Percentiles rank a stretch among this genome's conserved stretches.
phyloP scores from a whole-genome alignment of 2,329 filamentous ascomycete species.

The Claviceps pusilla region DNA sequence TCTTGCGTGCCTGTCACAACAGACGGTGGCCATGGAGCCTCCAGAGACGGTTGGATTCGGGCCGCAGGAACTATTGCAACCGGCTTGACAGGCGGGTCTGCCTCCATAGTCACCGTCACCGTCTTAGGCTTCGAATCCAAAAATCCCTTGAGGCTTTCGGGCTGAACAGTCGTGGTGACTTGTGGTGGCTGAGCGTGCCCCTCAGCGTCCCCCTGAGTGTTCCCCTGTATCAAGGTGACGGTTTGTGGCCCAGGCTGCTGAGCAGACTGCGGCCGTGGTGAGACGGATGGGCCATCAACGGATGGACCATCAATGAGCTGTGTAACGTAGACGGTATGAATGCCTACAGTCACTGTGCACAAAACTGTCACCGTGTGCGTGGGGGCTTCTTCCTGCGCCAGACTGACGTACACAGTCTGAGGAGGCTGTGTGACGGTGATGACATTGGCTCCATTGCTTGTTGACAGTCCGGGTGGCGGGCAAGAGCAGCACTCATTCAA shows the following conservation, averaged over 20 bases:
- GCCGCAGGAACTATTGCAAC: constrained; percentile 10
- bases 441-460: constrained; percentile 8
- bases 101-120: constrained; percentile 7
- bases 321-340: constrained; percentile 7
- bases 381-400: constrained; percentile 6
- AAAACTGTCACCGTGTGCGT: constrained; percentile 8
- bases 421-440: constrained; percentile 14
- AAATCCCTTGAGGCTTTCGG: constrained; percentile 2
- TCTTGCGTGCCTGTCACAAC: constrained; percentile 2
- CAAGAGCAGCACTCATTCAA: constrained; percentile 18
- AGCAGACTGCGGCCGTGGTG: constrained; percentile 1
- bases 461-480: constrained; percentile 5
- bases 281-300: constrained; percentile 1
- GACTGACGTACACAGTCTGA: constrained; percentile 15
- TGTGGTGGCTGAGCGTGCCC: not conserved
- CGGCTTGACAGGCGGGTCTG: constrained; percentile 8
- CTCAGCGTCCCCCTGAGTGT: not conserved
- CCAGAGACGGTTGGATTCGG: not conserved
- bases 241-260: constrained; percentile 1
- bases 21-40: not conserved
- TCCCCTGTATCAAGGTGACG: constrained; percentile 2
- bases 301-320: not conserved
- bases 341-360: constrained; percentile 10
- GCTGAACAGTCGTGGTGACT: constrained; percentile 12
- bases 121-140: constrained; percentile 8